Evolutionary conservation across 371 early-diverging fungal species (phyloP).

Genomic region (Saksenaea oblongispora): DNA sequence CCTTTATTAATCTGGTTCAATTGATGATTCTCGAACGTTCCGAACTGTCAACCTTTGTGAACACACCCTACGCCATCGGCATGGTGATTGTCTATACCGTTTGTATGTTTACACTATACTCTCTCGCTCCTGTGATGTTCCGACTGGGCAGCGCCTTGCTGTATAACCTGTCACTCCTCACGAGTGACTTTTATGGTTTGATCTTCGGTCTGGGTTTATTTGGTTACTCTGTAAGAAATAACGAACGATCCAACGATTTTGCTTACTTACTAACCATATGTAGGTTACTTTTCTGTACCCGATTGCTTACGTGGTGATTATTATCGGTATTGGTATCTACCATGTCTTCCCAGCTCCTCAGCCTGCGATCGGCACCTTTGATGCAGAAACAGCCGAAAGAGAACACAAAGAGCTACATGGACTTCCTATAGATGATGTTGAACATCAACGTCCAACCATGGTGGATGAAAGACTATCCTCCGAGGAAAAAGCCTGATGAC

Average conservation of each 20-base stretch:
- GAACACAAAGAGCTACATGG: conserved; percentile 16
- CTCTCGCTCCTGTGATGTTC: conserved; percentile 69
- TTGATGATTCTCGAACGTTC: conserved; percentile 63
- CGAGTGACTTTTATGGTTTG: conserved; percentile 77
- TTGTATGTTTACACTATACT: conserved; percentile 70
- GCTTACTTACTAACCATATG: background rate
- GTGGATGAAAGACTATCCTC: background rate
- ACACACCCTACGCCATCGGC: conserved; percentile 38
- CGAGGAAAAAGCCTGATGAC: background rate
- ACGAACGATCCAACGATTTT: background rate
- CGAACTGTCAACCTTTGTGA: conserved; percentile 38
- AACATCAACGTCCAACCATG: conserved; percentile 2
- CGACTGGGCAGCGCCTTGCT: conserved; percentile 69
- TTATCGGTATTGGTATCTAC: conserved; percentile 64
- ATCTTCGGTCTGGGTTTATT: conserved; percentile 72
- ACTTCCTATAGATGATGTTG: conserved; percentile 14
- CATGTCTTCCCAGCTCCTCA: conserved; percentile 55
- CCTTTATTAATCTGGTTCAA: conserved; percentile 71
- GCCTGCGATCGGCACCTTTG: conserved; percentile 33
- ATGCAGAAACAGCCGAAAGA: conserved; percentile 15
- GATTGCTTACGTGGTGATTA: conserved; percentile 64
- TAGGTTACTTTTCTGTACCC: conserved; percentile 61
- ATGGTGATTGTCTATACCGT: conserved; percentile 63
- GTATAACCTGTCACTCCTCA: conserved; percentile 77
- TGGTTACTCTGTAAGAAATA: conserved; percentile 45